These are phyloP conservation scores for Podila epigama DNA, from an alignment of 192 early-diverging fungal genomes.

Conservation along the genomic window DNA sequence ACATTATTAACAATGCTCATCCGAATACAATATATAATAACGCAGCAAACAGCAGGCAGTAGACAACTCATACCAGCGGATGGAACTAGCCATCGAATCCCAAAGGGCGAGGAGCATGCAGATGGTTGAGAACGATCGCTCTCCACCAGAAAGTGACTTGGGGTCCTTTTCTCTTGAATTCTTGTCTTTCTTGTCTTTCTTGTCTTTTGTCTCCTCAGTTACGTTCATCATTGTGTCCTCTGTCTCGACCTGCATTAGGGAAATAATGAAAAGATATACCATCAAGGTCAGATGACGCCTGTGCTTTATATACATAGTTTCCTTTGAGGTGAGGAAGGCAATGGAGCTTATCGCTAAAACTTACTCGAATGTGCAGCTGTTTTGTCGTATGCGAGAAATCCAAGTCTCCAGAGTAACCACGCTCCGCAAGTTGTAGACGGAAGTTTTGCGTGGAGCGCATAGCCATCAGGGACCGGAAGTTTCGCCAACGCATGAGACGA, in stretches of 20 bases:
- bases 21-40: neutral
- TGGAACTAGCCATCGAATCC: slow-evolving; percentile 90
- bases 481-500: slow-evolving; percentile 69
- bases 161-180: slow-evolving; percentile 77
- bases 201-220: slow-evolving; percentile 53
- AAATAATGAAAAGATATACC: neutral
- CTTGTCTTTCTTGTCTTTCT: slow-evolving; percentile 49
- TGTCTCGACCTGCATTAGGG: slow-evolving; percentile 19
- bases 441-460: slow-evolving; percentile 79
- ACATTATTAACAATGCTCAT: neutral
- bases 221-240: too few species aligned
- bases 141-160: slow-evolving; percentile 93
- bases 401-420: slow-evolving; percentile 86
- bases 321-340: too few species aligned
- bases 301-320: too few species aligned
- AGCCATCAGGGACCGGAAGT: slow-evolving; percentile 80
- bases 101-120: slow-evolving; percentile 93
- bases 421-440: slow-evolving; percentile 70
- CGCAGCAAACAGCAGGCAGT: neutral
- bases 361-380: slow-evolving; percentile 70
- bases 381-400: slow-evolving; percentile 74
- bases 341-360: neutral
- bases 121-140: slow-evolving; percentile 95
- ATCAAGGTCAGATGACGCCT: neutral
- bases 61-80: slow-evolving; percentile 69